phyloP scores from a whole-genome alignment of 2,329 filamentous ascomycete species.

The Aspergillus eucalypticola region DNA sequence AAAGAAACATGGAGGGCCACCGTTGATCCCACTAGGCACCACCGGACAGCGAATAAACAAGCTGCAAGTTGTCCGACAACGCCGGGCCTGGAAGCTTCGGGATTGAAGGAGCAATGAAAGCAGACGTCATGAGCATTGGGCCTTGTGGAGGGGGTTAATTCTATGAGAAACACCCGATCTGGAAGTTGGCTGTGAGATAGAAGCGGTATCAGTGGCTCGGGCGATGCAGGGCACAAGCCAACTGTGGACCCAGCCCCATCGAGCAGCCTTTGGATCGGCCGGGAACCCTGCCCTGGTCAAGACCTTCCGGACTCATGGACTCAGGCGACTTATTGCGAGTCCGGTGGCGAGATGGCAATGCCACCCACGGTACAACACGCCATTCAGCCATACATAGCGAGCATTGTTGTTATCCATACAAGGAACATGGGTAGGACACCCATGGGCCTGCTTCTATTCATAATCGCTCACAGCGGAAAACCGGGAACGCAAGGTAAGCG shows the following conservation, averaged over 20 bases:
- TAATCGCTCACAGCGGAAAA: background rate
- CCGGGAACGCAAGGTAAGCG: background rate
- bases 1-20: slow-evolving; percentile 9
- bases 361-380: slow-evolving; percentile 13
- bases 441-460: slow-evolving; percentile 4
- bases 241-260: slow-evolving; percentile 21
- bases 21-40: slow-evolving; percentile 12
- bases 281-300: slow-evolving; percentile 18
- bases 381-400: slow-evolving; percentile 7
- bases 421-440: background rate
- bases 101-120: slow-evolving; percentile 9
- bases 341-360: slow-evolving; percentile 12
- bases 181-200: slow-evolving; percentile 10
- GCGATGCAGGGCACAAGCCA: slow-evolving; percentile 15
- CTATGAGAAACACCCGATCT: slow-evolving; percentile 6
- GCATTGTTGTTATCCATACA: background rate
- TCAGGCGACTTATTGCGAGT: slow-evolving; percentile 12
- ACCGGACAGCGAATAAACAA: slow-evolving; percentile 14
- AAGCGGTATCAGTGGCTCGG: slow-evolving; percentile 16
- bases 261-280: slow-evolving; percentile 13
- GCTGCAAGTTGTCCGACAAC: slow-evolving; percentile 16
- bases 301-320: slow-evolving; percentile 12
- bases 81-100: slow-evolving; percentile 19
- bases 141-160: slow-evolving; percentile 14
- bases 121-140: slow-evolving; percentile 23